These are phyloP conservation scores for Drechmeria coniospora DNA, from an alignment of 2,329 filamentous ascomycete species.

Conservation along the genomic window DNA sequence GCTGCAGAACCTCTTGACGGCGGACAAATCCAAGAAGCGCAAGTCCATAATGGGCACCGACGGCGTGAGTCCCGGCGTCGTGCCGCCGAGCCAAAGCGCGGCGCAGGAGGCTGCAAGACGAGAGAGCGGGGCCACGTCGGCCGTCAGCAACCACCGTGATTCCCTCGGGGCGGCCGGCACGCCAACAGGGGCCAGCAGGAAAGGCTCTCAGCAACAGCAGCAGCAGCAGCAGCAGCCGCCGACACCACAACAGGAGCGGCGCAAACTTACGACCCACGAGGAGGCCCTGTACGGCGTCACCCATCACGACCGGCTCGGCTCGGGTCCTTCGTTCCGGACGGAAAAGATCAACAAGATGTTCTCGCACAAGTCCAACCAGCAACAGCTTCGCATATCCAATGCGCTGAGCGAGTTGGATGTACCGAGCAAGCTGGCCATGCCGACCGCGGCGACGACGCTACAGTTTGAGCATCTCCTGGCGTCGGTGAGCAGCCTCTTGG, in stretches of 20 bases:
- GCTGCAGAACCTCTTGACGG: slow-evolving; percentile 65
- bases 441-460: slow-evolving; percentile 54
- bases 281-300: slow-evolving; percentile 71
- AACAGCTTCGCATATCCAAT: slow-evolving; percentile 60
- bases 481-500: slow-evolving; percentile 54
- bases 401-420: slow-evolving; percentile 59
- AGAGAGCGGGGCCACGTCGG: slow-evolving; percentile 36
- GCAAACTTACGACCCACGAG: slow-evolving; percentile 60
- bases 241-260: slow-evolving; percentile 33
- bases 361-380: slow-evolving; percentile 59
- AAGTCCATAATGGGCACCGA: slow-evolving; percentile 53
- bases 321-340: slow-evolving; percentile 80
- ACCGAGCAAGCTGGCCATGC: slow-evolving; percentile 54
- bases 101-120: slow-evolving; percentile 26
- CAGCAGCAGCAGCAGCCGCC: slow-evolving; percentile 17
- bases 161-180: slow-evolving; percentile 16
- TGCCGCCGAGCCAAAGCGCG: slow-evolving; percentile 22
- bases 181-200: slow-evolving; percentile 31
- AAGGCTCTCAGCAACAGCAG: slow-evolving; percentile 22
- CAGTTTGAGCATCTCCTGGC: slow-evolving; percentile 56
- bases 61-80: slow-evolving; percentile 28
- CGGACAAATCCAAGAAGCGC: slow-evolving; percentile 82
- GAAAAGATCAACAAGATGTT: slow-evolving; percentile 68
- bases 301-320: slow-evolving; percentile 69
- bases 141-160: slow-evolving; percentile 17